Conservation (phyloP, 495 filamentous ascomycete genomes). For the Cladorrhinum samala region DNA sequence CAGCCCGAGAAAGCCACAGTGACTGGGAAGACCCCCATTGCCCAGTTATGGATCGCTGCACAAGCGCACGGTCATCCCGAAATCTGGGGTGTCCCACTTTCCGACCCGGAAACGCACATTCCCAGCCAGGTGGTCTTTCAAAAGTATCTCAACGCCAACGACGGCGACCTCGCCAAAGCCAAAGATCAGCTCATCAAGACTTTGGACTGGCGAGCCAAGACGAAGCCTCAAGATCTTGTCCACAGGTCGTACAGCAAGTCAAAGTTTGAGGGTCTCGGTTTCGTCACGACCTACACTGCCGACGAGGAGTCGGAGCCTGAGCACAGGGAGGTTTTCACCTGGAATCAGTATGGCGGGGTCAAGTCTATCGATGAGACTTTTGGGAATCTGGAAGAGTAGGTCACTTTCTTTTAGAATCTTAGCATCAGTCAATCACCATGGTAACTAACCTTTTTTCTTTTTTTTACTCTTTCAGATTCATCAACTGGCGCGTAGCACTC, state of each 20-base stretch:
- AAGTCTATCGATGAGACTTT: conserved; percentile 68
- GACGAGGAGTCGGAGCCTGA: conserved; percentile 32
- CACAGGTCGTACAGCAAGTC: conserved; percentile 41
- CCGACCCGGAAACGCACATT: conserved; percentile 49
- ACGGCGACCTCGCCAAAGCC: conserved; percentile 64
- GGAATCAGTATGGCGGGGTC: conserved; percentile 81
- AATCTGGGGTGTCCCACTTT: conserved; percentile 70
- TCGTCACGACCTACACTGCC: conserved; percentile 42
- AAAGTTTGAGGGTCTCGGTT: conserved; percentile 55
- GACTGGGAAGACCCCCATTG: conserved; percentile 15
- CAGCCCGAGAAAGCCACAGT: background rate
- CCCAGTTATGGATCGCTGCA: conserved; percentile 32
- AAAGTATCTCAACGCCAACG: conserved; percentile 87
- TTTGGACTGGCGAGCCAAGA: conserved; percentile 70
- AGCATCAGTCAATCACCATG: no score
- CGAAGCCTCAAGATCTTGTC: conserved; percentile 39
- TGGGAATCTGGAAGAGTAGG: conserved; percentile 69
- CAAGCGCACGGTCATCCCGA: conserved; percentile 48
- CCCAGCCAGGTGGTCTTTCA: conserved; percentile 77
- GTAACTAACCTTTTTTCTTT: no score
- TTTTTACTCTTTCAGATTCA: no score
- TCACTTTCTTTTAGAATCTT: conserved; percentile 11
- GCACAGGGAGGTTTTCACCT: conserved; percentile 56
- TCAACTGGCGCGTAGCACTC: conserved; percentile 77
- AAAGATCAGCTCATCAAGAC: conserved; percentile 70